These are phyloP conservation scores for Acanthochlamys bracteata DNA, from an alignment of 106 monocot species.

Conservation along the genomic window DNA sequence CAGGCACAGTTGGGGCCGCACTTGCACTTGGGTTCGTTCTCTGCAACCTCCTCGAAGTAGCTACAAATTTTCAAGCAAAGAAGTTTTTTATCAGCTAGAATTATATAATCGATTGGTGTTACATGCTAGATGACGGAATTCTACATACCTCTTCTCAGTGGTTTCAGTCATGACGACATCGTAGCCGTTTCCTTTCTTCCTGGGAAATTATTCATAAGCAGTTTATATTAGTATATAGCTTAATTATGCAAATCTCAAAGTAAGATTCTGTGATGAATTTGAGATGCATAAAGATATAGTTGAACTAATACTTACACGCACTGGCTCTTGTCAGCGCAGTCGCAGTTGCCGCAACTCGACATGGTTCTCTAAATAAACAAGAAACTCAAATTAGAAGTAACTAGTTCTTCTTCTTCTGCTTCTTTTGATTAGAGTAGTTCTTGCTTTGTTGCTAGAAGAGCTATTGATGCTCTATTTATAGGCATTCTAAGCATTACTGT, in stretches of 20 bases:
- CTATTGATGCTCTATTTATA: too few species aligned
- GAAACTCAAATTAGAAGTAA: too few species aligned
- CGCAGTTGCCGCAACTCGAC: constrained; percentile 71
- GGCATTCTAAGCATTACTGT: too few species aligned
- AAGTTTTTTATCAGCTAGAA: neutral
- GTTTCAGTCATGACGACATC: constrained; percentile 41
- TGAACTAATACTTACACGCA: constrained; percentile 49
- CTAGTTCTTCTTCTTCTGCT: too few species aligned
- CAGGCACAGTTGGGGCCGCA: constrained; percentile 12
- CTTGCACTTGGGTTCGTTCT: constrained; percentile 13
- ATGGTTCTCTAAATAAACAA: constrained; percentile 19
- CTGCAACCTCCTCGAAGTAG: constrained; percentile 4
- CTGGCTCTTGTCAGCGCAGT: constrained; percentile 79
- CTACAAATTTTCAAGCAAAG: neutral
- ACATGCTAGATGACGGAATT: neutral
- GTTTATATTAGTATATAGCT: neutral
- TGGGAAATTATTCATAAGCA: constrained; percentile 21
- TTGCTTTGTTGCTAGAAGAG: too few species aligned
- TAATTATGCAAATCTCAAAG: neutral
- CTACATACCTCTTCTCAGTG: constrained; percentile 40
- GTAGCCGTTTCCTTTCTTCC: constrained; percentile 86
- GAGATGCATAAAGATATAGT: too few species aligned
- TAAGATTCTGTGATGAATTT: neutral
- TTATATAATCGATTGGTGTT: too few species aligned
- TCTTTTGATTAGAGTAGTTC: too few species aligned